Conservation (phyloP, 2,329 filamentous ascomycete species). For the Colletotrichum sp. region DNA sequence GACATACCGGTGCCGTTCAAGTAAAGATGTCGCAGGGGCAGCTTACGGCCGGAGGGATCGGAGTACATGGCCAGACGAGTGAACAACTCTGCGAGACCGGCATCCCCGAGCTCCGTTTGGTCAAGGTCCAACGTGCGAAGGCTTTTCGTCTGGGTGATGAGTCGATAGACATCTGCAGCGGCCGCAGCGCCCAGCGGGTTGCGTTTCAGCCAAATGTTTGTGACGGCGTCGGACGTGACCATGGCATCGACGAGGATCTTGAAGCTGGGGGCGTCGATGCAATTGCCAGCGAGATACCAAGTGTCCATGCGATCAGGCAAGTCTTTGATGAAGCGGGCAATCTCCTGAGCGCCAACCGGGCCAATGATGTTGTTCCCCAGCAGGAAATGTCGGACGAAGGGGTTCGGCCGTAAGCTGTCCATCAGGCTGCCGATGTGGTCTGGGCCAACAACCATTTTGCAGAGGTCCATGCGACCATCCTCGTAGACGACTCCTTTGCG, state of each 20-base stretch:
- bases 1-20: constrained; percentile 42
- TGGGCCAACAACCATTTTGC: constrained; percentile 60
- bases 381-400: constrained; percentile 55
- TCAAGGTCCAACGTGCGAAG: constrained; percentile 58
- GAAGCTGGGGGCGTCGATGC: constrained; percentile 50
- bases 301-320: constrained; percentile 55
- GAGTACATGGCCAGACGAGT: constrained; percentile 35
- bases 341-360: constrained; percentile 48
- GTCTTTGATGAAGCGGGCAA: constrained; percentile 49
- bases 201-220: constrained; percentile 59
- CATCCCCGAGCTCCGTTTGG: constrained; percentile 55
- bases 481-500: constrained; percentile 49
- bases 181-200: constrained; percentile 51
- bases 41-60: constrained; percentile 26
- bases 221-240: constrained; percentile 46
- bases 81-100: constrained; percentile 50
- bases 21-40: constrained; percentile 41
- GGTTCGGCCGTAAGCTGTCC: constrained; percentile 50
- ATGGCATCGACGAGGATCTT: constrained; percentile 48
- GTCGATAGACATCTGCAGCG: constrained; percentile 44
- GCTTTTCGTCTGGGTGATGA: constrained; percentile 46
- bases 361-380: constrained; percentile 62
- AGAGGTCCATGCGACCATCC: constrained; percentile 59
- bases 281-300: constrained; percentile 62
- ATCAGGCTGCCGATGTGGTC: constrained; percentile 55